phyloP scores from a whole-genome alignment of 2,329 filamentous ascomycete species.

The Grosmannia serpens region DNA sequence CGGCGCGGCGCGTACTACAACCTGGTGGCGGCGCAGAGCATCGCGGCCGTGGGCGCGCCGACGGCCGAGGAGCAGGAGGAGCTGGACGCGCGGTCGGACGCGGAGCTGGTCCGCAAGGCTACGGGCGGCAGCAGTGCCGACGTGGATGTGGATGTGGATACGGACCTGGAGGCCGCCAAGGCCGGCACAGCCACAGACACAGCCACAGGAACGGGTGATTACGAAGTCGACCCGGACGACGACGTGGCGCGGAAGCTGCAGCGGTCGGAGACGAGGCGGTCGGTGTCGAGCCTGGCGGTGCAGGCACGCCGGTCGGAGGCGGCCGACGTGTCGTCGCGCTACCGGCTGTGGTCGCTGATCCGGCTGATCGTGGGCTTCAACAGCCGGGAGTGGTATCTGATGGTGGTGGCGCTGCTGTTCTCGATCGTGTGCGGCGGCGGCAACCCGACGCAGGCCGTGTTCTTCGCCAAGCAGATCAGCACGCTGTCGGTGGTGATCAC shows the following conservation, averaged over 20 bases:
- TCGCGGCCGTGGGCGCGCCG: conserved; percentile 49
- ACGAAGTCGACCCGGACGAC: conserved; percentile 48
- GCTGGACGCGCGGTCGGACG: conserved; percentile 37
- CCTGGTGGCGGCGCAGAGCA: conserved; percentile 80
- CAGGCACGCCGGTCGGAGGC: neutral
- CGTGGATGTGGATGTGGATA: no score
- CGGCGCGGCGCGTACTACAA: conserved; percentile 64
- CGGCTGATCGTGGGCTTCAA: conserved; percentile 77
- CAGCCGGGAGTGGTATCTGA: conserved; percentile 54
- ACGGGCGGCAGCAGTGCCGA: neutral
- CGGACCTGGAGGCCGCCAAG: conserved; percentile 14
- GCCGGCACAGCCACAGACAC: neutral
- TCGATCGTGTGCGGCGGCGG: conserved; percentile 69
- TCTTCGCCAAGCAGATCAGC: conserved; percentile 82
- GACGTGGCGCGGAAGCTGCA: conserved; percentile 46
- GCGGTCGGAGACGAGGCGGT: conserved; percentile 43
- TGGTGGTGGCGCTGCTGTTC: conserved; percentile 63
- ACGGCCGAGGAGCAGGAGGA: conserved; percentile 42
- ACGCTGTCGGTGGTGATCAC: conserved; percentile 28
- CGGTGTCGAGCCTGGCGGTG: conserved; percentile 60
- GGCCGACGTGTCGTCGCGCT: conserved; percentile 29
- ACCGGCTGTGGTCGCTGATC: conserved; percentile 64
- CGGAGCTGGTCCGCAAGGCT: conserved; percentile 14
- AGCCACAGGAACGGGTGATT: conserved; percentile 18
- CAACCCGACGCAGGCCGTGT: conserved; percentile 52